These are phyloP conservation scores for Russula griseocarnosa DNA, from an alignment of 768 basidiomycete species.

Conservation along the genomic window DNA sequence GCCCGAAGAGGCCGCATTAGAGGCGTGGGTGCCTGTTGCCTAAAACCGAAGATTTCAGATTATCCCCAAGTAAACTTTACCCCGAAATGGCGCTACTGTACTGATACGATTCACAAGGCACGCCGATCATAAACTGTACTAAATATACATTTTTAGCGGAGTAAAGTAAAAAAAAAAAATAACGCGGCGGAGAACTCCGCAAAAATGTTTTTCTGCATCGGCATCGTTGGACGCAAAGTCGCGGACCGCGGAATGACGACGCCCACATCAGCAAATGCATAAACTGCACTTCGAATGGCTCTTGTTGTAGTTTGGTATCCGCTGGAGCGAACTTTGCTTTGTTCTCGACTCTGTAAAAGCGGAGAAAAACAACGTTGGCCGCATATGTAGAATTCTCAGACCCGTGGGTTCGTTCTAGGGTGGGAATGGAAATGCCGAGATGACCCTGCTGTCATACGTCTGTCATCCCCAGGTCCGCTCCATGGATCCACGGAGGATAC, in stretches of 20 bases:
- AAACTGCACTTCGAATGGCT: neutral
- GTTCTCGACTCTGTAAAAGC: neutral
- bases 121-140: neutral
- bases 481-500: neutral
- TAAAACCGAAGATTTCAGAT: too few species aligned
- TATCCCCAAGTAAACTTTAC: too few species aligned
- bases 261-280: neutral
- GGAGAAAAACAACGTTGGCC: neutral
- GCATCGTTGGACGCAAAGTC: too few species aligned
- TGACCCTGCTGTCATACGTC: neutral
- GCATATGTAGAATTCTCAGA: neutral
- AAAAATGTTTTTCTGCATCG: neutral
- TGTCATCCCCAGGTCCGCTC: neutral
- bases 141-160: neutral
- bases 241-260: neutral
- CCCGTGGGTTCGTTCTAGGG: neutral
- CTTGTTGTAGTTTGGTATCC: neutral
- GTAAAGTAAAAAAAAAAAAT: neutral
- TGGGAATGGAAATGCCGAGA: neutral
- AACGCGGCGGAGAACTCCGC: neutral
- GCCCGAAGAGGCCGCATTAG: too few species aligned
- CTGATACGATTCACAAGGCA: neutral
- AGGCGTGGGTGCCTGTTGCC: too few species aligned
- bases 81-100: neutral
- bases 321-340: neutral